Percentiles rank a stretch among this genome's conserved stretches.
phyloP scores from a whole-genome alignment of 495 filamentous ascomycete genomes.

The Coniosporium apollinis region DNA sequence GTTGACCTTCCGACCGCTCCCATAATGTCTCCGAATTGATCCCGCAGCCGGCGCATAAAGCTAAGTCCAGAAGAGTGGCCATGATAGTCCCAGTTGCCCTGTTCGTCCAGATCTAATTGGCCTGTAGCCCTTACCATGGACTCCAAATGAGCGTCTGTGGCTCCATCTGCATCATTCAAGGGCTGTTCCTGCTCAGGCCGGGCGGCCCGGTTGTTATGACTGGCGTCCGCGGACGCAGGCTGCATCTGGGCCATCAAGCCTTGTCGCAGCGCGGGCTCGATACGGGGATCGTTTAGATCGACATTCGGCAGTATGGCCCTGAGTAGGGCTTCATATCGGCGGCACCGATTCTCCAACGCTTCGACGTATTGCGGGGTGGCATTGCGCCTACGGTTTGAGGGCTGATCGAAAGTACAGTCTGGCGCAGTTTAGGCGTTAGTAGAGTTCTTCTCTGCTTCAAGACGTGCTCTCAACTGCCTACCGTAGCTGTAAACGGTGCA shows the following conservation, averaged over 20 bases:
- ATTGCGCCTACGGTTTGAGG: slow-evolving; percentile 87
- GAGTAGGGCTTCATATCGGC: slow-evolving; percentile 68
- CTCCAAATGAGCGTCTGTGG: slow-evolving; percentile 58
- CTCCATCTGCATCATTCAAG: slow-evolving; percentile 22
- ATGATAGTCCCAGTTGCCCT: slow-evolving; percentile 86
- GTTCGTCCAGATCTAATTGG: slow-evolving; percentile 78
- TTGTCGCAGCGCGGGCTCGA: slow-evolving; percentile 45
- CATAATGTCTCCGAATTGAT: slow-evolving; percentile 60
- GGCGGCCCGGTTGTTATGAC: slow-evolving; percentile 19
- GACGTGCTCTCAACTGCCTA: slow-evolving; percentile 29
- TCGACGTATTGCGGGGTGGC: slow-evolving; percentile 92
- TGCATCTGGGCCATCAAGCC: slow-evolving; percentile 17
- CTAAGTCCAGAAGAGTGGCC: slow-evolving; percentile 83
- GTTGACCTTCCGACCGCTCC: slow-evolving; percentile 26
- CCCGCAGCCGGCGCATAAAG: slow-evolving; percentile 69
- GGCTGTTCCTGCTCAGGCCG: slow-evolving; percentile 1
- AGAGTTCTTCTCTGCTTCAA: slow-evolving; percentile 1
- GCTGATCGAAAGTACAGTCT: slow-evolving; percentile 98
- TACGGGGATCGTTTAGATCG: slow-evolving; percentile 64
- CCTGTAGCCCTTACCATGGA: slow-evolving; percentile 92
- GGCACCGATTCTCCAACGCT: slow-evolving; percentile 66
- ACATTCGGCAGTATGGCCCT: slow-evolving; percentile 68
- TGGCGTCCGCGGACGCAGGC: neutral
- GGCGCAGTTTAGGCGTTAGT: slow-evolving; percentile 1
- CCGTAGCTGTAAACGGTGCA: slow-evolving; percentile 98